Percentiles rank a stretch among this genome's conserved stretches.
Evolutionary conservation across 441 rosid species (phyloP).

Genomic region (Croton setiger): DNA sequence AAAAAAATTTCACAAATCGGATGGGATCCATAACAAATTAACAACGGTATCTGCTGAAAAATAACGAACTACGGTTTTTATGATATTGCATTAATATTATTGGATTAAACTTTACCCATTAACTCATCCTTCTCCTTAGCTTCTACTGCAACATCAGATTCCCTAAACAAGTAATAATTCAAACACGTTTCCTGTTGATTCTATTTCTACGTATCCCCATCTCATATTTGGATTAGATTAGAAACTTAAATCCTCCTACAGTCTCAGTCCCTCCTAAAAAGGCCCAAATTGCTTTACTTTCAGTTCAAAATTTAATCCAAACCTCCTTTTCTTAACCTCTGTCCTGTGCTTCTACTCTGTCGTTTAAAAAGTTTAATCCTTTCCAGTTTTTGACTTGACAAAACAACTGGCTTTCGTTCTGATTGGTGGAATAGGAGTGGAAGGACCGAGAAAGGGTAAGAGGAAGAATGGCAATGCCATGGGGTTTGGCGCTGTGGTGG

Average conservation of each 20-base stretch:
- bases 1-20: too few species aligned
- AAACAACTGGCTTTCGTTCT: neutral
- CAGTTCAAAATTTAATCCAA: neutral
- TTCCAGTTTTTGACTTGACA: neutral
- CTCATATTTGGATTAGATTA: neutral
- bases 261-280: too few species aligned
- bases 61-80: neutral
- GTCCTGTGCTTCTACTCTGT: too few species aligned
- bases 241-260: too few species aligned
- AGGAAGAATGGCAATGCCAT: conserved; percentile 57
- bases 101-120: neutral
- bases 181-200: neutral
- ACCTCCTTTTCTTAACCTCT: neutral
- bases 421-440: neutral
- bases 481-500: conserved; percentile 53
- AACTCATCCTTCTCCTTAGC: neutral
- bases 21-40: too few species aligned
- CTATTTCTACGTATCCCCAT: neutral
- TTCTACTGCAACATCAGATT: neutral
- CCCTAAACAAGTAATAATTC: neutral
- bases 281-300: neutral
- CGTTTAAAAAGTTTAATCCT: neutral
- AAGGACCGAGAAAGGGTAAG: neutral
- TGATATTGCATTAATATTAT: neutral
- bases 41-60: neutral